These are phyloP conservation scores for Cyamopsis tetragonoloba DNA, from an alignment of 306 rosid genomes.

Conservation along the genomic window DNA sequence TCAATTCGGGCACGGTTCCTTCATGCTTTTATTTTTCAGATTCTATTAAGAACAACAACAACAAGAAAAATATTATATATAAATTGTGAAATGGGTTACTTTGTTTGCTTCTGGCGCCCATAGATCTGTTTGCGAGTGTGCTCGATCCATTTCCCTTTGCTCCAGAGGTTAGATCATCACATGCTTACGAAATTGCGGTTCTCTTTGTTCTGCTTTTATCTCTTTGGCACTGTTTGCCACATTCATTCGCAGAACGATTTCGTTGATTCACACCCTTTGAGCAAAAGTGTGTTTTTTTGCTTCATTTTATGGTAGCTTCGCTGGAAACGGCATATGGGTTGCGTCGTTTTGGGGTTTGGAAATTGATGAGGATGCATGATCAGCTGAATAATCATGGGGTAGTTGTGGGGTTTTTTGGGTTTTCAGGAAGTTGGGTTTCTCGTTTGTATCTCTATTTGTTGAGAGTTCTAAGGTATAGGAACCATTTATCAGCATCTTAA, in stretches of 20 bases:
- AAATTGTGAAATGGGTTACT: constrained; percentile 27
- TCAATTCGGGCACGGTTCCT: neutral
- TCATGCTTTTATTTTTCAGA: constrained; percentile 1
- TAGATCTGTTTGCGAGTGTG: constrained; percentile 29
- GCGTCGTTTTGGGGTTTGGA: neutral
- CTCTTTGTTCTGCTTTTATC: neutral
- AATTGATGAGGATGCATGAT: constrained; percentile 35
- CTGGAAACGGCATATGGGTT: constrained; percentile 20
- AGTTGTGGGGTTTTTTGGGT: constrained; percentile 31
- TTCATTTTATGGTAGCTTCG: neutral
- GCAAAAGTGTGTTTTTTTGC: constrained; percentile 7
- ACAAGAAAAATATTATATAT: neutral
- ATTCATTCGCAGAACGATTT: neutral
- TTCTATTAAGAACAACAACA: no score
- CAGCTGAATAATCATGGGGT: constrained; percentile 11
- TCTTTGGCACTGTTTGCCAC: neutral
- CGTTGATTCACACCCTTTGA: constrained; percentile 11
- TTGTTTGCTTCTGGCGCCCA: constrained; percentile 20
- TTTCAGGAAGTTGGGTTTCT: constrained; percentile 17
- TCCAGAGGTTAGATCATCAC: constrained; percentile 35
- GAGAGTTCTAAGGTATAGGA: constrained; percentile 20
- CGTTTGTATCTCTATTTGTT: constrained; percentile 24
- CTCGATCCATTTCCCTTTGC: constrained; percentile 31
- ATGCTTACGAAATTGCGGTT: neutral
- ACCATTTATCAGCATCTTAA: neutral